A percentile compares a stretch with the other conserved stretches of the same genome.
These are phyloP conservation scores for Mycena epipterygia DNA, from an alignment of 768 basidiomycete species.

Conservation along the genomic window DNA sequence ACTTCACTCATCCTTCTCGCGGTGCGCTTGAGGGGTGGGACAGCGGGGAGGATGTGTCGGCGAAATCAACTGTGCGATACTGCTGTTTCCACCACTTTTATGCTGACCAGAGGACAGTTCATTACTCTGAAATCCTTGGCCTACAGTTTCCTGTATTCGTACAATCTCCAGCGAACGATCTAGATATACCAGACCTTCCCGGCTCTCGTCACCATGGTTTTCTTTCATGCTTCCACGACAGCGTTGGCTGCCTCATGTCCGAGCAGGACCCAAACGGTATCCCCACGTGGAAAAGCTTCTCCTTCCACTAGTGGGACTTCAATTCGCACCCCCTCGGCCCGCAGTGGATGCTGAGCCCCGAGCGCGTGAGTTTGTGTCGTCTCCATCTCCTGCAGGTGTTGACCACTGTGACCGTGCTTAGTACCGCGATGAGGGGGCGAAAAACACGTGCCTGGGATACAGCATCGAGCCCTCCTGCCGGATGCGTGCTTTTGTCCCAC, in stretches of 20 bases:
- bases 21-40: no score
- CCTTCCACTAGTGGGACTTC: not conserved
- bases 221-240: not conserved
- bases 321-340: not conserved
- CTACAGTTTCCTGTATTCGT: not conserved
- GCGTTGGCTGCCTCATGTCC: not conserved
- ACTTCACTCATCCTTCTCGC: no score
- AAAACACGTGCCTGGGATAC: conserved; percentile 7
- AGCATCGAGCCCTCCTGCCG: conserved; percentile 3
- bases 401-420: no score
- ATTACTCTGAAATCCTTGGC: not conserved
- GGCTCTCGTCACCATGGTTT: not conserved
- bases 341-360: conserved; percentile 6
- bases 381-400: not conserved
- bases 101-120: no score
- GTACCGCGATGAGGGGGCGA: not conserved
- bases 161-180: not conserved
- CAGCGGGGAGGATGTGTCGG: no score
- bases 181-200: not conserved
- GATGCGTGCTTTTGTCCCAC: not conserved
- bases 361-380: not conserved
- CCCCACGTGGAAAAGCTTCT: not conserved
- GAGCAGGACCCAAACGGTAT: not conserved
- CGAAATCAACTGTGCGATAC: no score
- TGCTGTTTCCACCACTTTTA: no score